Percentiles rank a stretch among this genome's conserved stretches.
Evolutionary conservation across 441 rosid genomes (phyloP).

Genomic region (Corymbia citriodora): DNA sequence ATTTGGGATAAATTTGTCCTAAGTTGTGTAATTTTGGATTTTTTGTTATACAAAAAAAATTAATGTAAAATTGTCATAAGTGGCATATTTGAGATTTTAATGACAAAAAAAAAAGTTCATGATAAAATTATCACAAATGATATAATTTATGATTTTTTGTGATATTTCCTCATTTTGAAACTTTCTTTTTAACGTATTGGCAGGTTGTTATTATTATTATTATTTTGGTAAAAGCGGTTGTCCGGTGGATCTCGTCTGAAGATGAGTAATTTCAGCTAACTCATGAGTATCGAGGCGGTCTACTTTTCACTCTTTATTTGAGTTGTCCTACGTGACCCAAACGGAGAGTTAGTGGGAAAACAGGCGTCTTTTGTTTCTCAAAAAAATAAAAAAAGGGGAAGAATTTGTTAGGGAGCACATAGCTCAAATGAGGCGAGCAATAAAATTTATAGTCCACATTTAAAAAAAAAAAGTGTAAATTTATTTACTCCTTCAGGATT

Average conservation of each 20-base stretch:
- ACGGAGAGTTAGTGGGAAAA: background rate
- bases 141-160: too few species aligned
- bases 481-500: background rate
- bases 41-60: too few species aligned
- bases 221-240: background rate
- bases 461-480: too few species aligned
- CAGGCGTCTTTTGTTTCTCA: background rate
- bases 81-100: too few species aligned
- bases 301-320: background rate
- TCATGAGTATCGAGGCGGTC: background rate
- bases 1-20: too few species aligned
- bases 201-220: background rate
- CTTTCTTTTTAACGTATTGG: background rate
- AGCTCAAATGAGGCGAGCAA: background rate
- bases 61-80: background rate
- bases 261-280: background rate
- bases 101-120: too few species aligned
- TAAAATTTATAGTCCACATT: background rate
- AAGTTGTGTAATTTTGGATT: fast-evolving
- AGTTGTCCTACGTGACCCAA: background rate
- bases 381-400: too few species aligned
- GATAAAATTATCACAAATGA: too few species aligned
- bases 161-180: too few species aligned
- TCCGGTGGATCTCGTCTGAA: background rate
- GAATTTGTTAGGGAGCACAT: background rate